phyloP scores from a whole-genome alignment of 352 stramenopile genomes.

The Globisporangium cylindrosporum region DNA sequence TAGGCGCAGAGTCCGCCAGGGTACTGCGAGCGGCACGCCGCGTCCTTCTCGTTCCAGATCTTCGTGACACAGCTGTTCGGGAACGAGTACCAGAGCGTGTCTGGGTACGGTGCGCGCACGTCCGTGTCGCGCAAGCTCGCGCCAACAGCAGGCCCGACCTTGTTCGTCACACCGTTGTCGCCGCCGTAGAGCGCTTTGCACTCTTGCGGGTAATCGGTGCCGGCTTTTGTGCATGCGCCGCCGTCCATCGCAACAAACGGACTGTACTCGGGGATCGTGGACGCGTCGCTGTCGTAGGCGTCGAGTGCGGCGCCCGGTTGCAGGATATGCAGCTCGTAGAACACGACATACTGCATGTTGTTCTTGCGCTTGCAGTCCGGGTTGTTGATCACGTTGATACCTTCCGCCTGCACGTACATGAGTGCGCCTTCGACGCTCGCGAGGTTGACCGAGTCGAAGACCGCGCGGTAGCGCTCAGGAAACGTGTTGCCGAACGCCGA shows the following conservation, averaged over 20 bases:
- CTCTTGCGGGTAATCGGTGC: constrained; percentile 18
- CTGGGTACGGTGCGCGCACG: constrained; percentile 43
- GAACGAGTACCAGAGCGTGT: constrained; percentile 67
- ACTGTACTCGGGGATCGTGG: constrained; percentile 42
- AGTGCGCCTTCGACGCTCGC: constrained; percentile 76
- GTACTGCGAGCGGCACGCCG: constrained; percentile 29
- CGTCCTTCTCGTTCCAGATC: constrained; percentile 37
- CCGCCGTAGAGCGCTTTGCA: constrained; percentile 27
- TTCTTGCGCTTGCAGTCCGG: constrained; percentile 58
- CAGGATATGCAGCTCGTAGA: constrained; percentile 58
- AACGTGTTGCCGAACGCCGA: constrained; percentile 25
- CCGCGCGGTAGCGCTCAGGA: constrained; percentile 32
- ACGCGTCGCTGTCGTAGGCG: constrained; percentile 25
- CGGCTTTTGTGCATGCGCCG: constrained; percentile 36
- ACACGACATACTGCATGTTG: constrained; percentile 66
- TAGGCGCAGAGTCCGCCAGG: constrained; percentile 37
- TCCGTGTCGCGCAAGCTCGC: constrained; percentile 32
- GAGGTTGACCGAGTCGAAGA: constrained; percentile 70
- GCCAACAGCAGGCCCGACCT: constrained; percentile 44
- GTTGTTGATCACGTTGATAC: constrained; percentile 50
- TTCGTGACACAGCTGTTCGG: constrained; percentile 50
- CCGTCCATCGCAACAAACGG: constrained; percentile 63
- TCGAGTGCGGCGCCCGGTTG: constrained; percentile 43
- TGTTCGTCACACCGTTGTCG: constrained; percentile 3
- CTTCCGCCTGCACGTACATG: constrained; percentile 77